These are phyloP conservation scores for Phaeosphaeria sp. DNA, from an alignment of 2,329 filamentous ascomycete species.

Conservation along the genomic window DNA sequence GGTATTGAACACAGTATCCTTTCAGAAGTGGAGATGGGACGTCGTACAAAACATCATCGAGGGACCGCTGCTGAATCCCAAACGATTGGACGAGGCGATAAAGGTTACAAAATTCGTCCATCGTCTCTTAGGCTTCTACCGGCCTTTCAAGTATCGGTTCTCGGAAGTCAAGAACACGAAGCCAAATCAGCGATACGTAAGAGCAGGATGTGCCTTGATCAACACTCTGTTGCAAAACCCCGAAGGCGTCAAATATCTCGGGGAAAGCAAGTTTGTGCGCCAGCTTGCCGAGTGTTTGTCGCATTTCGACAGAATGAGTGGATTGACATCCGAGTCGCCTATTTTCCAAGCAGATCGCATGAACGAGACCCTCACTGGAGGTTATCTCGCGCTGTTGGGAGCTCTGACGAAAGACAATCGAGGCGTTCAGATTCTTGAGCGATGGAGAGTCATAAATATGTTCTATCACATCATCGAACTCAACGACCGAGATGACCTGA, in stretches of 20 bases:
- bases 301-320: constrained; percentile 86
- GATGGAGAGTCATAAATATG: constrained; percentile 99
- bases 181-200: constrained; percentile 91
- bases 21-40: constrained; percentile 97
- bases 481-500: constrained; percentile 87
- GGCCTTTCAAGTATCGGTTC: constrained; percentile 96
- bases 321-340: constrained; percentile 77
- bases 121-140: constrained; percentile 90
- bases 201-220: constrained; percentile 86
- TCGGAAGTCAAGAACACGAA: constrained; percentile 89
- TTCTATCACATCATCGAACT: constrained; percentile 98
- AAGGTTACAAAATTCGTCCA: constrained; percentile 97
- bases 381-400: constrained; percentile 93
- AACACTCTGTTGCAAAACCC: constrained; percentile 83
- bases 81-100: constrained; percentile 90
- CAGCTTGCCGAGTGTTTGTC: constrained; percentile 96
- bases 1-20: constrained; percentile 88
- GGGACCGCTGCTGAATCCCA: constrained; percentile 87
- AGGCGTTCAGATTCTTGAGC: constrained; percentile 87
- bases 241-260: constrained; percentile 84
- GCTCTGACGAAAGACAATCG: constrained; percentile 81
- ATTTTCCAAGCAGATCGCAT: constrained; percentile 89
- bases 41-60: constrained; percentile 89
- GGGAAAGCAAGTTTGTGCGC: constrained; percentile 89
- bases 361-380: constrained; percentile 84